phyloP scores from a whole-genome alignment of 441 rosid genomes.

The Pelargonium myrrhifolium region DNA sequence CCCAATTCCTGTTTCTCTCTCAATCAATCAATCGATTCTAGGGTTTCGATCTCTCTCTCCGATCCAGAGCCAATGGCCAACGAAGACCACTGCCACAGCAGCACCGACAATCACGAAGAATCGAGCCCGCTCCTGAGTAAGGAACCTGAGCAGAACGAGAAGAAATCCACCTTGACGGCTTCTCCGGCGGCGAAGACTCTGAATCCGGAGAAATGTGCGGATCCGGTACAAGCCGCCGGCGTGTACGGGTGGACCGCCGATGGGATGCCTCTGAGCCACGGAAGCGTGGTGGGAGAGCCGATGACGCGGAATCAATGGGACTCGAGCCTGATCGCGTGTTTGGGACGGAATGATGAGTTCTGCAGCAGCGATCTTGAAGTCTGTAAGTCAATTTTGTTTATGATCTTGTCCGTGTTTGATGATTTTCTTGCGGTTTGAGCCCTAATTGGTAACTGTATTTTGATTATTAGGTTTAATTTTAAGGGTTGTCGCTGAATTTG shows the following conservation, averaged over 20 bases:
- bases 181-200: constrained; percentile 15
- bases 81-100: constrained; percentile 17
- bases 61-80: constrained; percentile 29
- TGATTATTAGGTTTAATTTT: no score
- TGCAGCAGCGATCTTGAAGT: constrained; percentile 99
- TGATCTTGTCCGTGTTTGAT: background rate
- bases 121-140: constrained; percentile 66
- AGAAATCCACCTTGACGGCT: constrained; percentile 23
- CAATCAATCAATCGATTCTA: background rate
- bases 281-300: constrained; percentile 81
- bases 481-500: background rate
- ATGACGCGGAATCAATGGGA: constrained; percentile 67
- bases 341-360: constrained; percentile 83
- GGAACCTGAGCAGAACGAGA: constrained; percentile 24
- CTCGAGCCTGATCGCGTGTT: constrained; percentile 64
- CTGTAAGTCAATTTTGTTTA: constrained; percentile 44
- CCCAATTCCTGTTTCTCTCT: background rate
- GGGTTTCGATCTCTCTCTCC: constrained; percentile 4
- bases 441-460: no score
- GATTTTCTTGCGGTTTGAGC: background rate
- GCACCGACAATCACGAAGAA: constrained; percentile 37
- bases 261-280: constrained; percentile 65
- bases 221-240: constrained; percentile 14
- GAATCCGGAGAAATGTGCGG: constrained; percentile 13
- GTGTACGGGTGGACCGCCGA: constrained; percentile 67